phyloP scores from a whole-genome alignment of 2,329 filamentous ascomycete species.

The Ilyonectria sp. region DNA sequence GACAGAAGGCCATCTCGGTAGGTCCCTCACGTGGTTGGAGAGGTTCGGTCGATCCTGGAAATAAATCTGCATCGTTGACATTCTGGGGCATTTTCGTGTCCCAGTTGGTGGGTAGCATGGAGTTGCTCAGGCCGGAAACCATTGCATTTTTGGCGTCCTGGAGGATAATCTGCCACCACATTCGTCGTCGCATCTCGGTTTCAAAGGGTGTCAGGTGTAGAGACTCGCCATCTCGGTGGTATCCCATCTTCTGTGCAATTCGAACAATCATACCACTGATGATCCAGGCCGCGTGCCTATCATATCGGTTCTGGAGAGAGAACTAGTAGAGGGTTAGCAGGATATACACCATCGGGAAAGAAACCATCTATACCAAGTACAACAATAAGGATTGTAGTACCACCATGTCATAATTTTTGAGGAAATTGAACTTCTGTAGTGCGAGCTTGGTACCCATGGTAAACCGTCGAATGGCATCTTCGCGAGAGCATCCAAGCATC shows the following conservation, averaged over 20 bases:
- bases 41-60: conserved; percentile 66
- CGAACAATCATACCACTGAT: conserved; percentile 73
- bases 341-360: not conserved
- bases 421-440: conserved; percentile 69
- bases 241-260: conserved; percentile 77
- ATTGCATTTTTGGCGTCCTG: conserved; percentile 71
- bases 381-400: conserved; percentile 72
- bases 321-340: conserved; percentile 56
- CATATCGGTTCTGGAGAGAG: conserved; percentile 71
- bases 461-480: conserved; percentile 66
- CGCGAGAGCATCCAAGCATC: conserved; percentile 65
- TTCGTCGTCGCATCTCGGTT: conserved; percentile 76
- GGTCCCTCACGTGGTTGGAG: conserved; percentile 68
- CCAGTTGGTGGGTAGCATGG: conserved; percentile 67
- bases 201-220: conserved; percentile 74
- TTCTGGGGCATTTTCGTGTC: conserved; percentile 71
- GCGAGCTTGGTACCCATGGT: conserved; percentile 66
- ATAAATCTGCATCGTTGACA: conserved; percentile 72
- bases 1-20: conserved; percentile 73
- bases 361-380: conserved; percentile 62
- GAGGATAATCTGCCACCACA: conserved; percentile 77
- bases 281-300: conserved; percentile 73
- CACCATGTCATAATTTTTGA: conserved; percentile 71
- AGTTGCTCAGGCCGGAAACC: conserved; percentile 70
- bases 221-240: conserved; percentile 73